Evolutionary conservation across 805 yeast genomes (phyloP), one percentile per base, ranked within the genome.

Genomic region (Candida hungchunana): DNA sequence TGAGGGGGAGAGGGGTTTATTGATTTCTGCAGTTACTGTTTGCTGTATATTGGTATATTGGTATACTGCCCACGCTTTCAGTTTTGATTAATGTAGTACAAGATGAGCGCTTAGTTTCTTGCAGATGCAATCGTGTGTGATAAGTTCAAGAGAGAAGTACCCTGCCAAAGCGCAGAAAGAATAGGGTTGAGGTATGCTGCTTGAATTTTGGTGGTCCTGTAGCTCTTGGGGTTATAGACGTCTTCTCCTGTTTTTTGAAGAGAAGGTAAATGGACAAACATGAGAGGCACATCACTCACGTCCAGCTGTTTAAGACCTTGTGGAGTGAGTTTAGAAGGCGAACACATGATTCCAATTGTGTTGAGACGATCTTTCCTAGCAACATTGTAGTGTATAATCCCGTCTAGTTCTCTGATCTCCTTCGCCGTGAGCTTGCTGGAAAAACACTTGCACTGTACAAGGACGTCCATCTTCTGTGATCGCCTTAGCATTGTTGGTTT

Each of bases 371-470:
- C 27, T 13, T 31, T 32, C 8, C 39, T 32, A 4, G 35, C 29
- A 24, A 48, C 48, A 21, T 48, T 46, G 31, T 37, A 49, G 23
- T 43, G 34, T 31, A 45, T 45, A 2, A 48, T 49, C 3, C 56
- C 56, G 2, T 46, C 37, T 3, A 52, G 39, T 27, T 52, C 56
- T 20, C 56, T 28, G 6, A 52, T 47, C 31, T 52, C 55, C 32
- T 46, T 50, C 8, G 56, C 54, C 4, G 46, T 40, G 22, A 52
- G 45, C 41, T 52, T 52, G 10, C 43, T 31, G 1, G 49, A 37
- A 21, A 48, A 46, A 29, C 45, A 40, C 29, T 52, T 52, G 28
- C 57, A 52, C 26, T 52, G 57, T 1, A 52, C 45, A 9, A 52
- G n/a, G 1, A 52, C 42, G 23, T 52, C 50, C 33, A 52, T 25